Percentiles rank a stretch among this genome's conserved stretches.
Conservation (phyloP, 176 grass and related monocot genomes). For the Oryza australiensis region DNA sequence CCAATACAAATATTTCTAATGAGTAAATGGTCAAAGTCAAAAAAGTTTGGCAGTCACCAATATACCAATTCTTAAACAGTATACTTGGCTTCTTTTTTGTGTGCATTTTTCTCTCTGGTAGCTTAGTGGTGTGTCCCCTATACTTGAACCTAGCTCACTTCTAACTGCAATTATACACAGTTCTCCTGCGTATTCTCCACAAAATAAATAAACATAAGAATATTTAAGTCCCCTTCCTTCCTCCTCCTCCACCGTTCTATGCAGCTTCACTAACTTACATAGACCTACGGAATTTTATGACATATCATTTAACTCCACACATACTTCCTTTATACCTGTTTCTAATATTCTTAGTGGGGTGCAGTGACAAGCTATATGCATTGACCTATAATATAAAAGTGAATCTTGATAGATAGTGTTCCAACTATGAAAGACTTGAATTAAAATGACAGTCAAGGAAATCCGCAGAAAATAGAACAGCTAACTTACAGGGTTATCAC, state of each 20-base stretch:
- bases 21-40: slow-evolving; percentile 13
- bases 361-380: not conserved
- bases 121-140: too few relatives aligned
- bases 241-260: not conserved
- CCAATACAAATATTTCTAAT: slow-evolving; percentile 25
- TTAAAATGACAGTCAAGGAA: slow-evolving; percentile 19
- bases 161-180: too few relatives aligned
- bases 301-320: slow-evolving; percentile 9
- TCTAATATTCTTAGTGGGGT: slow-evolving; percentile 1
- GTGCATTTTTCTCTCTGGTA: too few relatives aligned
- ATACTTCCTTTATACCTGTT: not conserved
- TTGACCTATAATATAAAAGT: slow-evolving; percentile 3
- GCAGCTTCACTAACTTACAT: slow-evolving; percentile 11
- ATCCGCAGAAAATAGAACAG: slow-evolving; percentile 30
- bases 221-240: too few relatives aligned
- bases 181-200: too few relatives aligned
- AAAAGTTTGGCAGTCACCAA: slow-evolving; percentile 26
- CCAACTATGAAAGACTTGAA: slow-evolving; percentile 13
- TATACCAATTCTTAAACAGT: slow-evolving; percentile 25
- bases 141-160: too few relatives aligned
- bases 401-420: not conserved
- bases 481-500: slow-evolving; percentile 59
- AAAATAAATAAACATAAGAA: too few relatives aligned
- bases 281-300: not conserved
- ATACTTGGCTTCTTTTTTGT: not conserved